These are phyloP conservation scores for Puccinia coronata DNA, from an alignment of 1,284 basidiomycete genomes.

Conservation along the genomic window DNA sequence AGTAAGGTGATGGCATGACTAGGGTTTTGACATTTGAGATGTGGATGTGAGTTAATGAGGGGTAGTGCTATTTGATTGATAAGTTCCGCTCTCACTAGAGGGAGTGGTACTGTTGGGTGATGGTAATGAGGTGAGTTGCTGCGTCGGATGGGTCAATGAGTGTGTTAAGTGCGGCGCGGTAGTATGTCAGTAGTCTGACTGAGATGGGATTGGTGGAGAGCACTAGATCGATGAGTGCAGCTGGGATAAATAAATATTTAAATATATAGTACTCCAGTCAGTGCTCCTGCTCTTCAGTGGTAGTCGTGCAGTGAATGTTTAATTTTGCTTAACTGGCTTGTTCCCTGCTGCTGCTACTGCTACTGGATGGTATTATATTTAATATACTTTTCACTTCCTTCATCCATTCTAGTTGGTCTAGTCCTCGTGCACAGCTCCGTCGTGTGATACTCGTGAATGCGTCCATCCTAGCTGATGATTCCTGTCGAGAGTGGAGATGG, in stretches of 20 bases:
- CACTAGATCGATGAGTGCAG: background rate
- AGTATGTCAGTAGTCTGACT: constrained; percentile 20
- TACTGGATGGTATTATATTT: too few species aligned
- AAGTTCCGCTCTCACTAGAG: too few species aligned
- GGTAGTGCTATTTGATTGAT: constrained; percentile 8
- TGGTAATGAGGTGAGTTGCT: constrained; percentile 16
- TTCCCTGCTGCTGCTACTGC: too few species aligned
- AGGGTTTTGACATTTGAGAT: background rate
- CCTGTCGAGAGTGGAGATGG: too few species aligned
- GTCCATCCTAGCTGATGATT: background rate
- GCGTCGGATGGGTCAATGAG: background rate
- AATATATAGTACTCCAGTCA: too few species aligned
- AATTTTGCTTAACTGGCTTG: too few species aligned
- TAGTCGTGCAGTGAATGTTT: too few species aligned
- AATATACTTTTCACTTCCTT: background rate
- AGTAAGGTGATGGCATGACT: background rate
- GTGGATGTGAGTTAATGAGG: constrained; percentile 8
- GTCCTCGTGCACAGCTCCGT: background rate
- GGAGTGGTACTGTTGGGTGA: too few species aligned
- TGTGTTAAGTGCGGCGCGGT: background rate
- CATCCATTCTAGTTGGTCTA: background rate
- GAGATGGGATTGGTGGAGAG: constrained; percentile 5
- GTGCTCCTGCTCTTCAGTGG: too few species aligned
- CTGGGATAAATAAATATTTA: background rate
- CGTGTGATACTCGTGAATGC: background rate